Base-by-base conservation (phyloP, 31 red algal species). In the Endocladia muricata region DNA sequence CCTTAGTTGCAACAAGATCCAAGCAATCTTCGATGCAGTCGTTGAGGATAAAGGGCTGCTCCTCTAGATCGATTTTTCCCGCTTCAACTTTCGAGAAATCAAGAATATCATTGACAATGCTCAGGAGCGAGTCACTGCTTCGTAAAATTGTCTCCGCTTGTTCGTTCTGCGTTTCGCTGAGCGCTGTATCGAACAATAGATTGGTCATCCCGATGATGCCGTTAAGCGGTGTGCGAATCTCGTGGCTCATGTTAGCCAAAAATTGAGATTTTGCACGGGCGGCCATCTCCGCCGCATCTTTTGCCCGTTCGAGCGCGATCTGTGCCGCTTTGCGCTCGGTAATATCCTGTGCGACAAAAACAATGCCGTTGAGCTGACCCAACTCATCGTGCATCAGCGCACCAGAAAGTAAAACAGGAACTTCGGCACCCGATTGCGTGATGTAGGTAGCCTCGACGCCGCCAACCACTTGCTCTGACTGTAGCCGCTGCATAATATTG, bases 41-140 rank as follows among this genome's bases (percentile, higher is more conserved):
- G 9, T 13, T 8, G 49, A 61, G 51, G 30, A 61, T 31, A 59
- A 75, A 75, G 6, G n/a, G 7, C 8, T 8, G 25, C n/a, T 7
- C 9, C 17, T 60, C 11, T 7, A 75, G 9, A 22, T 63, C 5
- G 7, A 75, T 22, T 29, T 75, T 61, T 7, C 51, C 70, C 7
- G 70, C 70, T 22, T 75, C 17, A 13, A 75, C 60, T 30, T 75
- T 75, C 15, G 70, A 61, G 60, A 75, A 59, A 59, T 75, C 70
- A 33, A 75, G 36, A 9, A 75, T 61, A 61, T 75, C 70, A 32
- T 75, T 75, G 51, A 75, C 23, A 25, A 75, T 64, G 6, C 6
- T 25, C 70, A 75, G 21, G 9, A 75, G 35, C 15, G 5, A 7
- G 30, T 75, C 32, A 13, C 49, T 49, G 7, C 49, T 6, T 19